Percentiles rank a stretch among this genome's conserved stretches.
Evolutionary conservation across 148 eudicot genomes (phyloP).

Genomic region (Rhododendron williamsianum): DNA sequence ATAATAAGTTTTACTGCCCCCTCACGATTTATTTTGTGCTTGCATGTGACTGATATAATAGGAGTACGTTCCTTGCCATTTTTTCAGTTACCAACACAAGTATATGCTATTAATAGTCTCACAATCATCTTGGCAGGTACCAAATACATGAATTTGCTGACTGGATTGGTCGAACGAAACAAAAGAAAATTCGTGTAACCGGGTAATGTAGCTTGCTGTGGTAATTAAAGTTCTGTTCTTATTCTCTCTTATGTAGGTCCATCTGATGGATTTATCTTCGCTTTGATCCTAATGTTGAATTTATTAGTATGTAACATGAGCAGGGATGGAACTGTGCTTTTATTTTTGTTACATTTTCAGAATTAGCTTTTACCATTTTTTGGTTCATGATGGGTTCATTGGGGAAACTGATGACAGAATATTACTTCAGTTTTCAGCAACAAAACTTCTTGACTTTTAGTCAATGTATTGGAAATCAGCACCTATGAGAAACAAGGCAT

Average conservation of each 20-base stretch:
- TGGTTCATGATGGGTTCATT: too few relatives aligned
- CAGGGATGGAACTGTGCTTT: background rate
- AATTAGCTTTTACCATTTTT: too few relatives aligned
- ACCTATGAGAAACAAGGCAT: background rate
- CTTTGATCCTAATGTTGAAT: background rate
- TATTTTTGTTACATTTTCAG: too few relatives aligned
- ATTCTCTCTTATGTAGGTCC: background rate
- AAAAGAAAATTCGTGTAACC: constrained; percentile 81
- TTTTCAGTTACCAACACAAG: background rate
- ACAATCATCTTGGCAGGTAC: constrained; percentile 50
- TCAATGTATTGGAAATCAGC: background rate
- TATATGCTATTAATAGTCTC: background rate
- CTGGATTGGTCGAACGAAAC: constrained; percentile 94
- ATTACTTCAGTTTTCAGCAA: background rate
- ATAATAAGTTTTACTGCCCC: background rate
- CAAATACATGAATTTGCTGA: constrained; percentile 97
- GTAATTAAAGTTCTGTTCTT: constrained; percentile 5
- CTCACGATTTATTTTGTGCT: background rate
- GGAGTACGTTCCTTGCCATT: background rate
- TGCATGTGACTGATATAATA: background rate
- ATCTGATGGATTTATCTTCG: background rate
- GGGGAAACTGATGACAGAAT: background rate
- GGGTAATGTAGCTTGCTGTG: constrained; percentile 53
- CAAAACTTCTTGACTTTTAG: background rate
- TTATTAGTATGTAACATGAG: background rate